Evolutionary conservation across 805 yeast genomes (phyloP), one percentile per base, ranked within the genome.

Genomic region (Candida fluviatilis): DNA sequence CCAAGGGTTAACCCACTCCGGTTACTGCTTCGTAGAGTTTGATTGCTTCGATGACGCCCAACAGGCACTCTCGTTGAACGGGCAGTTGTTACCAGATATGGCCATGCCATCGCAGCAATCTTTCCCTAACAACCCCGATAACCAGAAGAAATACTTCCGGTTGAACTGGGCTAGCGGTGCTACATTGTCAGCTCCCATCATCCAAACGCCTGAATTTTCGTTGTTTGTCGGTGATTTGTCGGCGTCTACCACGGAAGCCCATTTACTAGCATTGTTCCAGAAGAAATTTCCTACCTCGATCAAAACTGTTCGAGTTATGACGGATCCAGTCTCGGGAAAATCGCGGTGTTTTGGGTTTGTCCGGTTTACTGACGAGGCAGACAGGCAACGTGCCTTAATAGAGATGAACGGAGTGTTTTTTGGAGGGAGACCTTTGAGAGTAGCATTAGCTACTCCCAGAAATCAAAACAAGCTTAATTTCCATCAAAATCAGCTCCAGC

Each of bases 91-190:
- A 30, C 88, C 89, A 13, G 81, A 78, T 47, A 56, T 66, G 8
- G 73, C 73, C 30, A 61, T 68, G 58, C 73, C 73, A 3, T 62
- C 69, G 14, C 73, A 68, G 43, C 64, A 54, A 31, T 60, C 59
- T 34, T 60, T 47, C 37, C 64, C 66, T 10, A 58, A 63, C 47
- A 65, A 64, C 46, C 72, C 73, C 7, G 71, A 66, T 42, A 68
- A 67, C 45, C 73, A 66, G 45, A 76, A 77, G 54, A 78, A 85
- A 60, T 66, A 75, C 27, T 84, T 84, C 55, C 70, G 91, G 50
- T 71, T 84, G 45, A 84, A 84, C 52, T 84, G 95, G 95, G 93
- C 95, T 1, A 74, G 83, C 19, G 89, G 88, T 12, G 91, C 91
- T 7, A 84, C 91, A 10, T 63, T 84, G 42, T 65, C 75, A 29